Evolutionary conservation across 768 basidiomycete genomes (phyloP), one percentile per base, ranked within the genome.

Genomic region (Boletus rex-veris): DNA sequence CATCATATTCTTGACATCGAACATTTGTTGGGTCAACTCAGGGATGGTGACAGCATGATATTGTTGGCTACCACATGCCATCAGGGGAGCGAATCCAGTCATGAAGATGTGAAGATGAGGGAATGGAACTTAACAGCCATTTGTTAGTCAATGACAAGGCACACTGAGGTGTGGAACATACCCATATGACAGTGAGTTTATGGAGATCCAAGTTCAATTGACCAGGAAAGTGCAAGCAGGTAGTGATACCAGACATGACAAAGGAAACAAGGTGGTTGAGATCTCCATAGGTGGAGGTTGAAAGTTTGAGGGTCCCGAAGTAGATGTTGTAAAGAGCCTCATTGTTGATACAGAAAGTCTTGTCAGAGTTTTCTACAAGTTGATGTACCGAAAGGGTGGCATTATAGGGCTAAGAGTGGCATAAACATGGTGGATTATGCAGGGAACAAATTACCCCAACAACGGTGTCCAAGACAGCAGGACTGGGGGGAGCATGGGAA

Each of bases 1-100:
- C 94, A 98, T 96, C 92, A 96, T 95, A 86, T 98, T 98, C 85
- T 97, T 98, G 42, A 93, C 92, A 65, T 98, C 95, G 73, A 98
- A 98, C 95, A 98, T 98, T 68, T 99, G 97, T 70, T 93, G 90
- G 8, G 97, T 98, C 57, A 99, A 82, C 74, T 99, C 97, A 28
- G 97, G 93, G 37, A 99, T 94, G 53, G 91, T 92, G 65, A 98
- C 92, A 37, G 94, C 93, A 57, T 96, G 91, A 82, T 94, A 99
- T 65, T 92, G 88, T 64, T 92, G 90, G 72, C 90, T 92, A 49
- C 92, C 92, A 37, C 93, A 89, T 33, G 96, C 91, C 46, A 93
- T 96, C 55, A 98, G 77, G 31, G 95, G 95, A 55, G 95, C 95
- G 61, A 86, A 95, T 55, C 96, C 94, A 53, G 93, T 92, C 83